Evolutionary conservation across 2,329 filamentous ascomycete genomes (phyloP), one percentile per base, ranked within the genome.

Genomic region (Hypoxylon sp.): DNA sequence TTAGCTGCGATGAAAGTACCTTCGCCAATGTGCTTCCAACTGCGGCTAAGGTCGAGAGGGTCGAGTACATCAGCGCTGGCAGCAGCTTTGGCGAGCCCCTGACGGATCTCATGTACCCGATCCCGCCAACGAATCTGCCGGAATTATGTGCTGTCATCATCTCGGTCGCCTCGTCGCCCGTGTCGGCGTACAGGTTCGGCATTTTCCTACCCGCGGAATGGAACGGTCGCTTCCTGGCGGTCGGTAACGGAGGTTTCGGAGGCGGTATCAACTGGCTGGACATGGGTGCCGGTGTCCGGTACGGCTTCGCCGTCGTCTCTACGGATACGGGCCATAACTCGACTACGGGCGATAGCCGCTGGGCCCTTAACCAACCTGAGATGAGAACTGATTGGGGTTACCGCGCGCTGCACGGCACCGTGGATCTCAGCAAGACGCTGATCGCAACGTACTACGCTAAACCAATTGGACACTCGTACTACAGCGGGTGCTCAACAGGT

Each of bases 401-500:
- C 72, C 76, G 80, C 2, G 75, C 80, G 3, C 58, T 82, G n/a
- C 86, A 88, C 70, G 83, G 82, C 6, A 83, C 84, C 0, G 81
- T 85, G 2, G 80, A 80, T 2, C 67, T 83, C 6, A 82, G 82
- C 5, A 87, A 87, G 72, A 60, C 78, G 13, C 74, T 89, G 10
- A 79, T 82, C 1, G 72, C 82, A 32, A 76, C 78, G 0, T 88
- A 84, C 76, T 89, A 89, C 68, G 75, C 77, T 5, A 55, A 68
- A n/a, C 65, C 75, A 2, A 79, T 78, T 48, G 73, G 79, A 3
- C 84, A 84, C 74, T 84, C 82, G 5, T 88, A 88, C 75, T 89
- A 84, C 73, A 80, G 81, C 30, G 87, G 87, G 21, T 88, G 86
- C 75, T 87, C 85, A 0, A 88, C 86, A 0, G 87, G 87, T 17